phyloP scores from a whole-genome alignment of 2,329 filamentous ascomycete species.

The Trichoderma koningii region DNA sequence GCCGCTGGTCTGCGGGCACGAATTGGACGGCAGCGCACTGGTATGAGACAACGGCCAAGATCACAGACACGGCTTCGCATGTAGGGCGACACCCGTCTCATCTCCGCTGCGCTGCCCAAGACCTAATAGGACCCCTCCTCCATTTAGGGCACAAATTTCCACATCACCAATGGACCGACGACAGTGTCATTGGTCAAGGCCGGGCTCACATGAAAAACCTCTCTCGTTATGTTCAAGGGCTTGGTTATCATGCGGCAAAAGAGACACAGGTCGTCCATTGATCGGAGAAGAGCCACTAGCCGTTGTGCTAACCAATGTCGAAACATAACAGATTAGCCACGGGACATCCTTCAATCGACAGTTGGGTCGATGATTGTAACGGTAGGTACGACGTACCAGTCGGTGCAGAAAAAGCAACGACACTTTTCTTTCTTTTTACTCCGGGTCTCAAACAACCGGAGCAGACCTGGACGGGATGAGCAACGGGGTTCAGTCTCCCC shows the following conservation, averaged over 20 bases:
- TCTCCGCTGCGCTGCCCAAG: conserved; percentile 15
- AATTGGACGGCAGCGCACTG: not conserved
- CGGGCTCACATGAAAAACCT: not conserved
- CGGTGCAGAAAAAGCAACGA: conserved; percentile 11
- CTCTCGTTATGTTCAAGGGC: not conserved
- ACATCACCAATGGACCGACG: not conserved
- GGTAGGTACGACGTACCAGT: not conserved
- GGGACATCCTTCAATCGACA: not conserved
- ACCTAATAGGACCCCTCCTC: conserved; percentile 3
- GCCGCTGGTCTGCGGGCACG: conserved; percentile 1
- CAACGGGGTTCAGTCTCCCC: not conserved
- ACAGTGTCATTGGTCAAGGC: not conserved
- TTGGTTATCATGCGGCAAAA: not conserved
- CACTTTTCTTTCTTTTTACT: not conserved
- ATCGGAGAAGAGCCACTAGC: conserved; percentile 1
- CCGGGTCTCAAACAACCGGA: not conserved
- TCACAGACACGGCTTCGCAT: conserved; percentile 1
- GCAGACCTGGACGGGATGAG: not conserved
- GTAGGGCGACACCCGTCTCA: conserved; percentile 6
- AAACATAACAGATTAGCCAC: not conserved
- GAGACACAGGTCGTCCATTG: not conserved
- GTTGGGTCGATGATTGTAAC: not conserved
- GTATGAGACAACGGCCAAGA: conserved; percentile 6
- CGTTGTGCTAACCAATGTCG: not conserved
- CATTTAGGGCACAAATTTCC: not conserved